phyloP scores from a whole-genome alignment of 75 land plant genomes.

The Isoetes taiwanensis region DNA sequence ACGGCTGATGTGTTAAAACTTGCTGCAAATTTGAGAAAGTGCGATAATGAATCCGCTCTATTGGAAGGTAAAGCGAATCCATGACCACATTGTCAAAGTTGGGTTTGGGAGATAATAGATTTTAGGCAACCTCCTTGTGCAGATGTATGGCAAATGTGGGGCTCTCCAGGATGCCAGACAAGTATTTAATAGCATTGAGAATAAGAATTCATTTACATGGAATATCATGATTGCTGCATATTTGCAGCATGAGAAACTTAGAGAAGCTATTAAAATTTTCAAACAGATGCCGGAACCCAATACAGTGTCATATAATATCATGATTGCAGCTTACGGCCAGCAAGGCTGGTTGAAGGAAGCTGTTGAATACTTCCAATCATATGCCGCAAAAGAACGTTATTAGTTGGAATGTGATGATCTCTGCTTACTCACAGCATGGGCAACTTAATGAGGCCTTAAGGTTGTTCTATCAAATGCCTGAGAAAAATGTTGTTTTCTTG shows the following conservation, averaged over 20 bases:
- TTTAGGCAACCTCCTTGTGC: slow-evolving; percentile 1
- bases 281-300: neutral
- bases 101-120: too few species aligned
- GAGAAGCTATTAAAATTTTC: neutral
- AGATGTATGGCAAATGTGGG: slow-evolving; percentile 2
- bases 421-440: neutral
- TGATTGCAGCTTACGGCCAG: neutral
- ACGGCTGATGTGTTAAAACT: too few species aligned
- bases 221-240: slow-evolving; percentile 3
- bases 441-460: neutral
- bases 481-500: too few species aligned
- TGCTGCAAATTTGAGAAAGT: too few species aligned
- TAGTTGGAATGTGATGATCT: slow-evolving; percentile 1
- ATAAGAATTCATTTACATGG: neutral
- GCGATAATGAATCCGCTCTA: too few species aligned
- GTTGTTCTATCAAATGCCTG: neutral
- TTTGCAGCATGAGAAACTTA: neutral
- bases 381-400: neutral
- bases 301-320: slow-evolving; percentile 1
- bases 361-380: neutral
- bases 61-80: too few species aligned
- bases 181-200: neutral
- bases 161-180: neutral
- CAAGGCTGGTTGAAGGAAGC: neutral
- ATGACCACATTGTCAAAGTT: too few species aligned